These are phyloP conservation scores for Eremochloa ophiuroides DNA, from an alignment of 176 grass and related monocot species.

Conservation along the genomic window DNA sequence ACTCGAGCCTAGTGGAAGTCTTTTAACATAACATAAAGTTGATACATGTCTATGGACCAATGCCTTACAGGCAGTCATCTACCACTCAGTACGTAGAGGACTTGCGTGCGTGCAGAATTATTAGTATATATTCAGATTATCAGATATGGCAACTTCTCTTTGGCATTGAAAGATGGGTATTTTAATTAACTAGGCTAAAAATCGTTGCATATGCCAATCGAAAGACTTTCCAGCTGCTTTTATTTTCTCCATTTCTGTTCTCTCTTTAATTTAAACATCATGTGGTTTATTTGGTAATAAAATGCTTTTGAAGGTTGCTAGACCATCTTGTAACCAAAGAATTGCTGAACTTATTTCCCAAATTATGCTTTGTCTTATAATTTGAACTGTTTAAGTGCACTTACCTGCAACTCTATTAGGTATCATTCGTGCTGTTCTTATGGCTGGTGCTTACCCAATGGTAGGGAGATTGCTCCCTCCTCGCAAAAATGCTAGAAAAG, in stretches of 20 bases:
- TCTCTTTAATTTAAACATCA: neutral
- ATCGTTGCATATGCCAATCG: neutral
- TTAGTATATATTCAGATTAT: constrained; percentile 16
- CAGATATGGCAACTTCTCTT: neutral
- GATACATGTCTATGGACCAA: too few species aligned
- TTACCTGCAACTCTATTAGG: constrained; percentile 38
- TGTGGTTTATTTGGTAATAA: neutral
- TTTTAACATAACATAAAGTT: too few species aligned
- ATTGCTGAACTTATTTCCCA: neutral
- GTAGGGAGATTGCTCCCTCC: constrained; percentile 72
- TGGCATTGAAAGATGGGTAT: neutral
- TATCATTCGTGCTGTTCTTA: constrained; percentile 84
- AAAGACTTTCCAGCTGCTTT: neutral
- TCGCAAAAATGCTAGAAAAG: constrained; percentile 44
- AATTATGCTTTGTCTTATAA: neutral
- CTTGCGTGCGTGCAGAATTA: neutral
- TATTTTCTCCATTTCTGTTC: neutral
- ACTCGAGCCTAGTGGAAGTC: too few species aligned
- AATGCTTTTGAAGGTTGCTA: neutral
- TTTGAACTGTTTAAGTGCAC: constrained; percentile 2
- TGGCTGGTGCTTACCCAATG: constrained; percentile 82
- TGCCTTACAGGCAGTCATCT: neutral
- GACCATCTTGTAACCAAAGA: neutral
- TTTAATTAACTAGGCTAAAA: neutral
- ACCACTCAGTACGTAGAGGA: neutral